Evolutionary conservation across 2,329 filamentous ascomycete genomes (phyloP).

Genomic region (Fusarium sp.): DNA sequence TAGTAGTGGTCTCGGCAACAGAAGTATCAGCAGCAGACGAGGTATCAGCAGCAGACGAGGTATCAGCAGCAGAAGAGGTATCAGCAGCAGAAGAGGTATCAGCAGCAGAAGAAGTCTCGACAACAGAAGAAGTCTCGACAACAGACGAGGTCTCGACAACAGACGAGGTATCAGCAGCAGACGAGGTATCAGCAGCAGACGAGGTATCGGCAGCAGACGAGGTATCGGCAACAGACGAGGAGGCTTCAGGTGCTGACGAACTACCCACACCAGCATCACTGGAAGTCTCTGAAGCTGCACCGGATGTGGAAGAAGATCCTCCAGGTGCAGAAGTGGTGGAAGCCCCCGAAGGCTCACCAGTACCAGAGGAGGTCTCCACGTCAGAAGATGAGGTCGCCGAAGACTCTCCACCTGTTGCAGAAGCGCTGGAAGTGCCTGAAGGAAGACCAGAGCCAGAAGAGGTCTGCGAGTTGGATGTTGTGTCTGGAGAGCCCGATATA

Average conservation of each 20-base stretch:
- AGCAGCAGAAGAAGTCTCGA: not conserved
- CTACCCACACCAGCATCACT: not conserved
- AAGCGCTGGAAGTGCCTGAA: not conserved
- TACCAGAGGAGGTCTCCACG: not conserved
- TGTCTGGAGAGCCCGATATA: not conserved
- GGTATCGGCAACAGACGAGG: not conserved
- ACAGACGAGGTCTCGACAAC: not conserved
- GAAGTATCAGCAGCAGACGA: not conserved
- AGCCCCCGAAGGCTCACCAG: not conserved
- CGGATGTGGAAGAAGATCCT: not conserved
- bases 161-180: not conserved
- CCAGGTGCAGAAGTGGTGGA: rapidly evolving
- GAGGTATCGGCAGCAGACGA: not conserved
- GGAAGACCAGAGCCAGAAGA: not conserved
- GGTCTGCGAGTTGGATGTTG: too few relatives aligned
- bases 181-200: not conserved
- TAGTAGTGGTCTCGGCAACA: not conserved
- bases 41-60: not conserved
- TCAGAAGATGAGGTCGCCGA: not conserved
- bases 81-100: not conserved
- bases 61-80: not conserved
- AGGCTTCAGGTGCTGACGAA: not conserved
- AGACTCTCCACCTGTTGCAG: not conserved
- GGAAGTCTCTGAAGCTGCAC: not conserved
- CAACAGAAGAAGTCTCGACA: not conserved